phyloP scores from a whole-genome alignment of 2,329 filamentous ascomycete genomes.

The Cercospora beticola region DNA sequence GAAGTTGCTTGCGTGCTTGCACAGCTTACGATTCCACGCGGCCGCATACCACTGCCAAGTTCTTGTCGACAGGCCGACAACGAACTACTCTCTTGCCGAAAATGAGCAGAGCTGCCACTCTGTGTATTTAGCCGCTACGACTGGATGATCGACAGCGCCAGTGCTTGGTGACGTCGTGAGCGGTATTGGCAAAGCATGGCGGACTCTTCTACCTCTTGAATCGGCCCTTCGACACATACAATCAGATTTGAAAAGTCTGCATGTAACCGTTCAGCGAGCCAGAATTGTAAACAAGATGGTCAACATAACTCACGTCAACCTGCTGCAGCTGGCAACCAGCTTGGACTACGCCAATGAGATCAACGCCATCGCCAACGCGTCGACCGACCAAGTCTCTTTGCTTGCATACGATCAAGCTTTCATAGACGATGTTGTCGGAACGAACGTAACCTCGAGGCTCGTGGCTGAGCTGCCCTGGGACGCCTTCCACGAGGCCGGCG shows the following conservation, averaged over 20 bases:
- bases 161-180: slow-evolving; percentile 3
- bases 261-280: neutral
- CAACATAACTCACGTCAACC: slow-evolving; percentile 38
- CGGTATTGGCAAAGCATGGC: slow-evolving; percentile 21
- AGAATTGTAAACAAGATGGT: slow-evolving; percentile 29
- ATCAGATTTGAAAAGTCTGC: neutral
- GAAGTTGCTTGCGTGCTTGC: neutral
- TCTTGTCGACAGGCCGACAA: neutral
- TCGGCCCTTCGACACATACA: neutral
- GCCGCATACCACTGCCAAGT: neutral
- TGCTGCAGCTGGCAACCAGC: slow-evolving; percentile 36
- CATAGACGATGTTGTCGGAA: slow-evolving; percentile 34
- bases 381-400: slow-evolving; percentile 33
- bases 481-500: slow-evolving; percentile 44
- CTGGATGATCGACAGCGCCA: slow-evolving; percentile 5
- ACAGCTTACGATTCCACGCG: neutral
- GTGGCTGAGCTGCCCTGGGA: slow-evolving; percentile 30
- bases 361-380: slow-evolving; percentile 32
- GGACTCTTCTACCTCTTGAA: neutral
- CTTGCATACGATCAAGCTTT: slow-evolving; percentile 35
- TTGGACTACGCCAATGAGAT: slow-evolving; percentile 36
- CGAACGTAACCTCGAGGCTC: slow-evolving; percentile 33
- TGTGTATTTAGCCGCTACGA: neutral
- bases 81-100: neutral
- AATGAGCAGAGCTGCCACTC: neutral